These are phyloP conservation scores for Lepidopterella palustris DNA, from an alignment of 495 filamentous ascomycete genomes.

Conservation along the genomic window DNA sequence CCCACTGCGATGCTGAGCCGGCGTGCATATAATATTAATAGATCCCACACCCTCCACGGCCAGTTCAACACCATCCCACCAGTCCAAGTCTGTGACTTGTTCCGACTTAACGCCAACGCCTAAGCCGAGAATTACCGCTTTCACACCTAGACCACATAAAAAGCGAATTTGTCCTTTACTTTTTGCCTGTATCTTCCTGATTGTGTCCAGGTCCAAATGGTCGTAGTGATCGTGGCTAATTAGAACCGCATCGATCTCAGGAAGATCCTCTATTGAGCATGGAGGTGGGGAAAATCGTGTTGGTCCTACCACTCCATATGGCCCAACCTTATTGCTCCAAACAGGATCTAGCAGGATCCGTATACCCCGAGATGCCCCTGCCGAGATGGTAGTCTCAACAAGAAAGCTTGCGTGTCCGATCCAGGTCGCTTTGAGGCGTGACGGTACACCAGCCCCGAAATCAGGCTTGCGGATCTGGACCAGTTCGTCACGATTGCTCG, in stretches of 20 bases:
- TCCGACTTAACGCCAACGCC: slow-evolving; percentile 38
- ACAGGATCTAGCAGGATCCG: slow-evolving; percentile 49
- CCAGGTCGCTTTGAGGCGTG: slow-evolving; percentile 44
- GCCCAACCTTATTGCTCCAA: slow-evolving; percentile 46
- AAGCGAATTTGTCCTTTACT: slow-evolving; percentile 37
- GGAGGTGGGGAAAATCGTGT: slow-evolving; percentile 47
- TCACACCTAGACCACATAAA: slow-evolving; percentile 41
- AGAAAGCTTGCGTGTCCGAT: slow-evolving; percentile 49
- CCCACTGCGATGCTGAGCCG: slow-evolving; percentile 45
- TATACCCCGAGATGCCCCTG: slow-evolving; percentile 31
- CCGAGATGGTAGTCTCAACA: slow-evolving; percentile 36
- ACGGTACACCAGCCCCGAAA: slow-evolving; percentile 26
- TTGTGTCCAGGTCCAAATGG: slow-evolving; percentile 43
- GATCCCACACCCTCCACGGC: slow-evolving; percentile 21
- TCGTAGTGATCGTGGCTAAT: slow-evolving; percentile 52
- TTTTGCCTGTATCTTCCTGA: slow-evolving; percentile 36
- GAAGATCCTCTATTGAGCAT: slow-evolving; percentile 43
- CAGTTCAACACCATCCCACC: slow-evolving; percentile 44
- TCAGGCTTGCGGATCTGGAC: slow-evolving; percentile 33
- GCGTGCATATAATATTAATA: slow-evolving; percentile 38
- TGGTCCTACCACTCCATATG: slow-evolving; percentile 43
- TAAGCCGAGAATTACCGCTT: slow-evolving; percentile 30
- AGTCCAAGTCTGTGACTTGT: slow-evolving; percentile 46
- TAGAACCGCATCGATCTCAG: slow-evolving; percentile 44
- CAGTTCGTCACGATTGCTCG: slow-evolving; percentile 28